Evolutionary conservation across 2,329 filamentous ascomycete species (phyloP).

Genomic region (Gaeumannomyces tritici): DNA sequence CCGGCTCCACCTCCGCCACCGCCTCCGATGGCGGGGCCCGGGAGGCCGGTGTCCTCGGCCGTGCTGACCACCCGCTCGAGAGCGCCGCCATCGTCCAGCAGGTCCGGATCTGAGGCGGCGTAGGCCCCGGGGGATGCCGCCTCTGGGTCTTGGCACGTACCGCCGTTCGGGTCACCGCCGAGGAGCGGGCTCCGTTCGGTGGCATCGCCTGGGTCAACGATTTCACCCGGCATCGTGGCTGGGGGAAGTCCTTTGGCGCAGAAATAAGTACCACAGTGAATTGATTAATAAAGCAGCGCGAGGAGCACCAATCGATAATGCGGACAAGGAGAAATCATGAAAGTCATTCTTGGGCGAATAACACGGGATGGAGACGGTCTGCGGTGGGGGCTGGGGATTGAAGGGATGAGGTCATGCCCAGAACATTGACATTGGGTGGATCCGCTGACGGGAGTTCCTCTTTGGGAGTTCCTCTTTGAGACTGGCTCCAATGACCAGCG

Average conservation of each 20-base stretch:
- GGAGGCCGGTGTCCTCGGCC: conserved; percentile 2
- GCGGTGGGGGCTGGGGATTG: too few species aligned
- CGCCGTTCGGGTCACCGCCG: not conserved
- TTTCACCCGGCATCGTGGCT: not conserved
- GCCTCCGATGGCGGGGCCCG: not conserved
- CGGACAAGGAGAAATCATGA: too few species aligned
- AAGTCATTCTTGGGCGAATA: too few species aligned
- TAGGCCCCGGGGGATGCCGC: not conserved
- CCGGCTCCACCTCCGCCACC: not conserved
- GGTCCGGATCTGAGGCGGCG: not conserved
- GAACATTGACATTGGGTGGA: too few species aligned
- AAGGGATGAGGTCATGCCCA: not conserved
- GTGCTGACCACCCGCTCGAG: conserved; percentile 2
- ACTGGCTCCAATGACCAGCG: not conserved
- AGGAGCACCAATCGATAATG: too few species aligned
- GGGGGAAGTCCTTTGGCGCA: too few species aligned
- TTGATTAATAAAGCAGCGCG: too few species aligned
- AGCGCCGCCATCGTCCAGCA: not conserved
- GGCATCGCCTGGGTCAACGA: not conserved
- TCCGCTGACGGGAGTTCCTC: too few species aligned
- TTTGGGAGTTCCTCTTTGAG: too few species aligned
- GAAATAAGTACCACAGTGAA: too few species aligned
- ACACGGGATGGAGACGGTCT: too few species aligned
- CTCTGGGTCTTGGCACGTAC: not conserved
- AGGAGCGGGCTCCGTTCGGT: conserved; percentile 2